Percentiles rank a stretch among this genome's conserved stretches.
These are phyloP conservation scores for Penicillium paxilli DNA, from an alignment of 495 filamentous ascomycete species.

Conservation along the genomic window DNA sequence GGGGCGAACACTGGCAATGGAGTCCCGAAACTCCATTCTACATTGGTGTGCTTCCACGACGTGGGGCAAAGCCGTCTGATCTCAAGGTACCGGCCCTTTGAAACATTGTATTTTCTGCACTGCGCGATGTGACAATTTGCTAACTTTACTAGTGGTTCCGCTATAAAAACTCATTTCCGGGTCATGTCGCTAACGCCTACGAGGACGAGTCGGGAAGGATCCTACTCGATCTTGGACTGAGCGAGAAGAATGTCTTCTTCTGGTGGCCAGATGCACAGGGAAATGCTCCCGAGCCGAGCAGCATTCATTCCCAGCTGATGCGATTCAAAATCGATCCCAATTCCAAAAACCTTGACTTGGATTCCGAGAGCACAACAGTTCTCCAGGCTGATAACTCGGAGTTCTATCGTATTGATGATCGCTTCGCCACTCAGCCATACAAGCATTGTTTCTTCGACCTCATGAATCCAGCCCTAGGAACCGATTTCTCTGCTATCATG, in stretches of 20 bases:
- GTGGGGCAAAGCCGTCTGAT: conserved; percentile 47
- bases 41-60: conserved; percentile 50
- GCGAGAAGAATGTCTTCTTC: conserved; percentile 57
- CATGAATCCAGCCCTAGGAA: conserved; percentile 43
- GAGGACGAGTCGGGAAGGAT: conserved; percentile 50
- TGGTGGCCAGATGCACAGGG: conserved; percentile 50
- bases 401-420: conserved; percentile 62
- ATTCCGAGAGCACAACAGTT: conserved; percentile 34
- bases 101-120: too few relatives aligned
- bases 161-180: conserved; percentile 38
- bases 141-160: conserved; percentile 20
- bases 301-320: conserved; percentile 29
- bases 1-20: conserved; percentile 58
- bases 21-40: conserved; percentile 52
- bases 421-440: conserved; percentile 50
- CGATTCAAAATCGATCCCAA: conserved; percentile 16
- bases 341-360: conserved; percentile 13
- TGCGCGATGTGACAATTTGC: too few relatives aligned
- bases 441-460: conserved; percentile 54
- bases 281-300: conserved; percentile 19
- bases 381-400: conserved; percentile 49
- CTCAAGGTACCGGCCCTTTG: too few relatives aligned
- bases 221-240: conserved; percentile 54
- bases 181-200: conserved; percentile 52
- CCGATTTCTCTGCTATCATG: conserved; percentile 36